Conservation (phyloP, 2,329 filamentous ascomycete genomes). For the Exophiala dermatitidis region DNA sequence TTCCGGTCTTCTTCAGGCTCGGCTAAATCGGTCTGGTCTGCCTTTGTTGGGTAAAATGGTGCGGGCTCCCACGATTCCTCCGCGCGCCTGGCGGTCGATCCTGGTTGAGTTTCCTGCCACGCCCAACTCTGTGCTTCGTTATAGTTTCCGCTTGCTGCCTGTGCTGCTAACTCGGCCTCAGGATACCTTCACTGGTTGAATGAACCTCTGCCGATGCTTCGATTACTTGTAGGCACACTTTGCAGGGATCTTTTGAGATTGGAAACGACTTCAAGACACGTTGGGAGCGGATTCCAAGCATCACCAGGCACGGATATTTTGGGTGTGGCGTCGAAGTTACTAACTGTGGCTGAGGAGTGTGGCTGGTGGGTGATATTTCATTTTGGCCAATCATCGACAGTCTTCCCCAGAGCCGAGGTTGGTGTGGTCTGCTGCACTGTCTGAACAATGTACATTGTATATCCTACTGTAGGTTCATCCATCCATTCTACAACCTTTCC, state of each 20-base stretch:
- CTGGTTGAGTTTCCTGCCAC: neutral
- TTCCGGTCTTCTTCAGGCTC: slow-evolving; percentile 11
- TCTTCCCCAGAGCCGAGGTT: neutral
- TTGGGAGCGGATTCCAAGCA: neutral
- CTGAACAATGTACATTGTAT: neutral
- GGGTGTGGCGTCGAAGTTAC: neutral
- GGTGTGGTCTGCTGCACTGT: neutral
- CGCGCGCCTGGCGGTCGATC: neutral
- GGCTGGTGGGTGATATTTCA: neutral
- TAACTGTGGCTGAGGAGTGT: slow-evolving; percentile 4
- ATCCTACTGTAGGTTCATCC: too few species aligned
- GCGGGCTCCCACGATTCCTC: slow-evolving; percentile 1
- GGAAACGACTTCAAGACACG: neutral
- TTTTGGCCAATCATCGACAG: too few species aligned
- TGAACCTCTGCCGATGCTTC: neutral
- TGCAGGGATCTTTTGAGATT: neutral
- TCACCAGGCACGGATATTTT: neutral
- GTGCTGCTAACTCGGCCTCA: neutral
- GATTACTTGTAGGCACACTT: neutral
- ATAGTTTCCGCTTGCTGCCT: neutral
- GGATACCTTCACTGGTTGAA: neutral
- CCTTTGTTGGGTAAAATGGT: slow-evolving; percentile 3
- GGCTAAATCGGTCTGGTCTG: slow-evolving; percentile 9
- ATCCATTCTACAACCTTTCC: too few species aligned
- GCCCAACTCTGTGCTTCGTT: neutral